Evolutionary conservation across 73 alveolate genomes (phyloP), one percentile per base, ranked within the genome.

Genomic region (Stentor coeruleus): DNA sequence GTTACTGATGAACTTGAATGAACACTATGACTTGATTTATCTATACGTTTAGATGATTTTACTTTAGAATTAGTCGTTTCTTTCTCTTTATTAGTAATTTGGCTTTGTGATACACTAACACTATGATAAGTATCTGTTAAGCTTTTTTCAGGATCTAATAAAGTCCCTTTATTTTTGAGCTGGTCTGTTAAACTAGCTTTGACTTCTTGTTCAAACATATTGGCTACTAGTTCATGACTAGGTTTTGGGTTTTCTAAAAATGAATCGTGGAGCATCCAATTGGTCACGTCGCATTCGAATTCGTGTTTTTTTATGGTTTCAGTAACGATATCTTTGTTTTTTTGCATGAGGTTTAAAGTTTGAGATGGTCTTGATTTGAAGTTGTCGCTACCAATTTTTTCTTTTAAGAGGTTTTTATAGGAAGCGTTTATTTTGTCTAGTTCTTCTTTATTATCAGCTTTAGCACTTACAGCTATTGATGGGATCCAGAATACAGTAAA

Each of bases 181-280:
- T 28, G 79, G 55, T 77, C 86, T 74, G 26, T 41, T 82, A 30
- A 74, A 85, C 82, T 82, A 58, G 33, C 75, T 85, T 30, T 82
- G 66, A 75, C 76, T 84, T 15, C 82, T 11, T 49, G 81, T 82
- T 28, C 81, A 82, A 37, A 82, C 92, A 81, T 74, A 81, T 87
- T 82, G 55, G 79, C 79, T 3, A 87, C 82, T 28, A 39, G 30
- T 72, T 87, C 92, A 87, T 81, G 86, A 40, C 74, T 87, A 84
- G 85, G 85, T 39, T 73, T 30, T 35, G 75, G 59, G 30, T 87
- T 87, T 11, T 84, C 81, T 30, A 83, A 31, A 82, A 39, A 72
- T 3, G 92, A 88, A 81, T 87, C 92, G 75, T 87, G 86, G 3
- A 87, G 82, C 85, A 82, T 87, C 92, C 92, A 87, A 72, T 82